Conservation (phyloP, 495 filamentous ascomycete species). For the Penicillium canescens region DNA sequence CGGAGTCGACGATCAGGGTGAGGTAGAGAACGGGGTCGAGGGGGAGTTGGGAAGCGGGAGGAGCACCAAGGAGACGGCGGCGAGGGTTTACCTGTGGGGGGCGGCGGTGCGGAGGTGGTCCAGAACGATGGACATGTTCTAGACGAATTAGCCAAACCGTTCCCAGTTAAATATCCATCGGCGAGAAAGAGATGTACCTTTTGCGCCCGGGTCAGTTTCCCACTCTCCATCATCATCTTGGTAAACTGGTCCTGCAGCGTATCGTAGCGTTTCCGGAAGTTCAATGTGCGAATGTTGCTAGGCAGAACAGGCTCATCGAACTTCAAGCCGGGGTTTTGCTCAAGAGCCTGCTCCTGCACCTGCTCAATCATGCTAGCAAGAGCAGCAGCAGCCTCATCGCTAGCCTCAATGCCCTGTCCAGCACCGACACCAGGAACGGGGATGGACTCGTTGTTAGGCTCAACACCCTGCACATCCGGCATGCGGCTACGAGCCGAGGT, state of each 20-base stretch:
- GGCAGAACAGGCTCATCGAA: constrained; percentile 71
- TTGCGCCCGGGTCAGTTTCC: constrained; percentile 80
- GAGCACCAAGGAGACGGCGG: constrained; percentile 70
- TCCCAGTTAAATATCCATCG: background rate
- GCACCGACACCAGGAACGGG: background rate
- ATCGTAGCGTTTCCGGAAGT: constrained; percentile 78
- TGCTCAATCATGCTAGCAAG: constrained; percentile 42
- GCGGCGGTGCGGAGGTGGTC: constrained; percentile 83
- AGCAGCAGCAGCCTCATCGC: constrained; percentile 31
- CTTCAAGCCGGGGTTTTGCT: constrained; percentile 60
- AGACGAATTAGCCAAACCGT: constrained; percentile 7
- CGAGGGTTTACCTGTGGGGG: constrained; percentile 68
- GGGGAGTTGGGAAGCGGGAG: constrained; percentile 71
- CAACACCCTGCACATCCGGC: constrained; percentile 23
- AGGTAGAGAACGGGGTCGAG: constrained; percentile 78
- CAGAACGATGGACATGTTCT: constrained; percentile 87
- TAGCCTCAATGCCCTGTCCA: background rate
- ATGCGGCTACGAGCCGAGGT: constrained; percentile 47
- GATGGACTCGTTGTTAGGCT: constrained; percentile 9
- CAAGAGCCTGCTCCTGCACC: constrained; percentile 32
- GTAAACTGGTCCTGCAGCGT: constrained; percentile 81
- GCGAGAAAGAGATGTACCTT: constrained; percentile 51
- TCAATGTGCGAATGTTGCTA: constrained; percentile 46
- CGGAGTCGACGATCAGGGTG: constrained; percentile 87
- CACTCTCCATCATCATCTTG: constrained; percentile 85